These are phyloP conservation scores for Metarhizium album DNA, from an alignment of 2,329 filamentous ascomycete species.

Conservation along the genomic window DNA sequence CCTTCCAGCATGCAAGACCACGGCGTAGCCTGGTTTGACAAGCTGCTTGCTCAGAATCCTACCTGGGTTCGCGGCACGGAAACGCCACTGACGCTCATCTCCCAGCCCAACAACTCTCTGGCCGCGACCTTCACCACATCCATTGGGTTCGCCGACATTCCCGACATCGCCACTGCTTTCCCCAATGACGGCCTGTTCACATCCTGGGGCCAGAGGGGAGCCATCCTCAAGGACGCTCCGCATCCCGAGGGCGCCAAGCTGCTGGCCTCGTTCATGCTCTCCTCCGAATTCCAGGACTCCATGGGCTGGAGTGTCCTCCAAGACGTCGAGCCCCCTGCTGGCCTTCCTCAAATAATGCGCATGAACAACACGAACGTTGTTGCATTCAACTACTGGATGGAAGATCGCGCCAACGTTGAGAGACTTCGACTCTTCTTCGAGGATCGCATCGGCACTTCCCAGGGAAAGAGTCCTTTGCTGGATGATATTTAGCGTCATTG, in stretches of 20 bases:
- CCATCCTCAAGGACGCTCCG: slow-evolving; percentile 36
- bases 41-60: slow-evolving; percentile 35
- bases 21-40: slow-evolving; percentile 35
- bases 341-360: slow-evolving; percentile 15
- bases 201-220: slow-evolving; percentile 36
- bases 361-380: slow-evolving; percentile 24
- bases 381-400: slow-evolving; percentile 30
- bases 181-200: slow-evolving; percentile 31
- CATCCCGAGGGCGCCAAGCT: slow-evolving; percentile 41
- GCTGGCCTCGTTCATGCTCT: slow-evolving; percentile 35
- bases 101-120: slow-evolving; percentile 15
- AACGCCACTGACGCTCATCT: slow-evolving; percentile 28
- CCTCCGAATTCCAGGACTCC: slow-evolving; percentile 24
- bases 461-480: slow-evolving; percentile 28
- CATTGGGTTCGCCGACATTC: slow-evolving; percentile 9
- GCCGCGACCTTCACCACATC: slow-evolving; percentile 25
- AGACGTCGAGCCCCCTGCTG: slow-evolving; percentile 21
- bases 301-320: slow-evolving; percentile 23
- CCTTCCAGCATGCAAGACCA: slow-evolving; percentile 23
- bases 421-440: slow-evolving; percentile 31
- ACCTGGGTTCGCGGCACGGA: slow-evolving; percentile 41
- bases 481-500: slow-evolving; percentile 18
- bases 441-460: slow-evolving; percentile 27
- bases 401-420: slow-evolving; percentile 29
- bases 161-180: slow-evolving; percentile 15